Conservation (phyloP, 345 rosid genomes). For the Salix suchowensis region DNA sequence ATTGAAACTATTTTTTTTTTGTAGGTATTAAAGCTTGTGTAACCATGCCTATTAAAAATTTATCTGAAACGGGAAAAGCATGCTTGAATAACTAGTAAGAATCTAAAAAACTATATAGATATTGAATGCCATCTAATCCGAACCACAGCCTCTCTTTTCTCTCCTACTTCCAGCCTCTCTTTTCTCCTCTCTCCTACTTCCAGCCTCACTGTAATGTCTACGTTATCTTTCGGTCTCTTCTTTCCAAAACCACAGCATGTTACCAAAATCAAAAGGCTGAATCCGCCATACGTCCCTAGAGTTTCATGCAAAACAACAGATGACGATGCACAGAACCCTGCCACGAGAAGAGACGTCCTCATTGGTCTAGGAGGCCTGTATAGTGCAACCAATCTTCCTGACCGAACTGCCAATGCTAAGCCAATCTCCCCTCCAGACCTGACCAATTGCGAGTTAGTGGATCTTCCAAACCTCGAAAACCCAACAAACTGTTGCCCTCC, state of each 20-base stretch:
- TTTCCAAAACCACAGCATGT: slow-evolving; percentile 24
- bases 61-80: no score
- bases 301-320: slow-evolving; percentile 28
- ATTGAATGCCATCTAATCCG: no score
- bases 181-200: no score
- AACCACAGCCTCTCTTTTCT: slow-evolving; percentile 8
- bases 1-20: no score
- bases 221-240: slow-evolving; percentile 8
- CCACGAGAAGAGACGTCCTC: slow-evolving; percentile 44
- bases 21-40: no score
- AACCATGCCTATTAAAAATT: no score
- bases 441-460: slow-evolving; percentile 28
- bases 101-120: no score
- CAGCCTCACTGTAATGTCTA: background rate
- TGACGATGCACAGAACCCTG: slow-evolving; percentile 11
- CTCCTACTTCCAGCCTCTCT: background rate
- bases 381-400: slow-evolving; percentile 31
- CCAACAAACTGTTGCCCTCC: slow-evolving; percentile 55
- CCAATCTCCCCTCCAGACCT: slow-evolving; percentile 34
- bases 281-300: background rate
- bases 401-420: slow-evolving; percentile 29
- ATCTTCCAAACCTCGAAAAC: slow-evolving; percentile 31
- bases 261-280: slow-evolving; percentile 7
- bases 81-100: no score
- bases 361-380: slow-evolving; percentile 53